These are phyloP conservation scores for Chlamydomonas reinhardtii DNA, from an alignment of 163 green algal genomes.

Conservation along the genomic window DNA sequence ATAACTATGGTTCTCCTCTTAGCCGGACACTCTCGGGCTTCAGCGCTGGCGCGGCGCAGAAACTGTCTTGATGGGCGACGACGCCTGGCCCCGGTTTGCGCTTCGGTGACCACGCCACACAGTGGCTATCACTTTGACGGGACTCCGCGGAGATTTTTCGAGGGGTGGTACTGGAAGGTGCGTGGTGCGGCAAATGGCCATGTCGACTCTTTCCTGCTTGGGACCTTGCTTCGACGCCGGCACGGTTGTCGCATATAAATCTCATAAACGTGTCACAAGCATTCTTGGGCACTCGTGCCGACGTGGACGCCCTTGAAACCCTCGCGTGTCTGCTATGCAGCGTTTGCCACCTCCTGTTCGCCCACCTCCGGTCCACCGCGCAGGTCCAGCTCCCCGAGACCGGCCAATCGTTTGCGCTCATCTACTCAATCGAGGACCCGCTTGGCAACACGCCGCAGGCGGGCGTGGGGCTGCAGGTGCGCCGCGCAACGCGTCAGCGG, in stretches of 20 bases:
- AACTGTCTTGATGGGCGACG: neutral
- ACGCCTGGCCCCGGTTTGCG: neutral
- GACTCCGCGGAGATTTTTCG: conserved; percentile 87
- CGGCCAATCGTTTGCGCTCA: conserved; percentile 91
- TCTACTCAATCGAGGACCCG: conserved; percentile 95
- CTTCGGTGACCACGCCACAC: conserved; percentile 72
- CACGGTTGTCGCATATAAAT: too few species aligned
- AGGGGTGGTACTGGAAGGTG: conserved; percentile 97
- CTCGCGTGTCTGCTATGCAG: too few species aligned
- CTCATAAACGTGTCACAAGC: too few species aligned
- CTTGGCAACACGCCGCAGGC: conserved; percentile 38
- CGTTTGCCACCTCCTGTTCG: too few species aligned
- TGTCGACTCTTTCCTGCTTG: too few species aligned
- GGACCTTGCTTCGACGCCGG: too few species aligned
- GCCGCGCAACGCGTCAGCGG: too few species aligned
- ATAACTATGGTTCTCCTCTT: neutral
- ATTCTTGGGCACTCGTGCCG: too few species aligned
- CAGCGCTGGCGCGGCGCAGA: too few species aligned
- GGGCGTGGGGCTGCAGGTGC: conserved; percentile 56
- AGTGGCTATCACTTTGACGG: conserved; percentile 94
- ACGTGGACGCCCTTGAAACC: too few species aligned
- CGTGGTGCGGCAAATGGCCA: conserved; percentile 9
- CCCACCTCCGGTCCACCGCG: neutral
- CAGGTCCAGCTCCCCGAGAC: conserved; percentile 83
- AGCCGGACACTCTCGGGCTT: too few species aligned